Evolutionary conservation across 768 basidiomycete genomes (phyloP).

Genomic region (Mycena maculata): DNA sequence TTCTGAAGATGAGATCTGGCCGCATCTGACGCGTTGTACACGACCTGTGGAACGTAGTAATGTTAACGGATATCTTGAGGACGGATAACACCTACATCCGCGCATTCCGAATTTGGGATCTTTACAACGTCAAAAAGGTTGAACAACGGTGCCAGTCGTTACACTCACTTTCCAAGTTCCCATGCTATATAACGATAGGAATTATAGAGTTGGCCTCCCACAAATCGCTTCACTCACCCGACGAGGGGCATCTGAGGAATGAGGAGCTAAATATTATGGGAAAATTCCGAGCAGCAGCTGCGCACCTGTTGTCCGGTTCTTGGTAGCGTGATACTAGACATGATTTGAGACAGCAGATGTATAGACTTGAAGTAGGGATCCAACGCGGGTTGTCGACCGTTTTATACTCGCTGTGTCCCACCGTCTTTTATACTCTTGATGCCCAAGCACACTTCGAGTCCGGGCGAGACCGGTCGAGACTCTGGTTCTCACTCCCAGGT

Average conservation of each 20-base stretch:
- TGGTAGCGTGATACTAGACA: slow-evolving; percentile 67
- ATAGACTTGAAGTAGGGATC: no score
- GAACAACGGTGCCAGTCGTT: slow-evolving; percentile 40
- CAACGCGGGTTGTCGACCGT: no score
- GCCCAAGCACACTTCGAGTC: no score
- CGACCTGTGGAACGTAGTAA: slow-evolving; percentile 57
- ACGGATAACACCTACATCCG: slow-evolving; percentile 61
- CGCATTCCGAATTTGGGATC: slow-evolving; percentile 70
- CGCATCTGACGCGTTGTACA: slow-evolving; percentile 78
- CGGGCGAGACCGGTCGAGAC: no score
- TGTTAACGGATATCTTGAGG: neutral
- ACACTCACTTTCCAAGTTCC: slow-evolving; percentile 75
- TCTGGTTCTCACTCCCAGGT: no score
- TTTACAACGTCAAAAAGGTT: slow-evolving; percentile 43
- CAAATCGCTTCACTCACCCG: slow-evolving; percentile 59
- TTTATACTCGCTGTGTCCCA: no score
- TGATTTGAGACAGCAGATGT: no score
- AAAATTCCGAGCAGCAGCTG: slow-evolving; percentile 2
- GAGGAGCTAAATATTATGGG: neutral
- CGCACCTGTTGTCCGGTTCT: slow-evolving; percentile 70
- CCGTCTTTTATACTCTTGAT: no score
- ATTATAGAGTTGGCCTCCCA: slow-evolving; percentile 1
- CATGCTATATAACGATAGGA: slow-evolving; percentile 54
- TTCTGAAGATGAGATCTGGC: neutral
- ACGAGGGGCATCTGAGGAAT: slow-evolving; percentile 74